Evolutionary conservation across 2,329 filamentous ascomycete genomes (phyloP), one percentile per base, ranked within the genome.

Genomic region (Thermothelomyces thermophilus): DNA sequence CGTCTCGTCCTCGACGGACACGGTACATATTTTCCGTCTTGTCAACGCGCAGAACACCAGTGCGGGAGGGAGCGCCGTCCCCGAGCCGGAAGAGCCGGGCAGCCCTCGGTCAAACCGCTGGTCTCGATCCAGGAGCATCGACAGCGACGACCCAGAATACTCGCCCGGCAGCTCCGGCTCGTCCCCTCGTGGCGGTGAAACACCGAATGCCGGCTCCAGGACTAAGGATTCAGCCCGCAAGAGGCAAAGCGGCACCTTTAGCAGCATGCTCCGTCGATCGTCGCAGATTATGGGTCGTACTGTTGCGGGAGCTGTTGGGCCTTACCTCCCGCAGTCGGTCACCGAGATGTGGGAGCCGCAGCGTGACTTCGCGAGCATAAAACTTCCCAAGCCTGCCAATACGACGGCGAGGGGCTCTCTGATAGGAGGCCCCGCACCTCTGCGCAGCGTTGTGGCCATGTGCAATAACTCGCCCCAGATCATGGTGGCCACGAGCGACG

Each of bases 301-400:
- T 20, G 85, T 98, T 52, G 91, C 88, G 16, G 87, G 88, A 5
- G 89, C 89, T 7, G 85, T 96, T 28, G 90, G 90, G 4, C 90
- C 88, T 0, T 98, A 98, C 65, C 74, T 98, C 2, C 93, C 93
- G 0, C 87, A 87, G 62, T 91, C 90, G 1, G 90, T 98, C 4
- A 91, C 91, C 1, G 91, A 97, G 68, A 96, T 97, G 77, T 97
- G 90, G 90, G 93, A 98, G 62, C 93, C 93, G 0, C 74, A 86
- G 52, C 81, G 93, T 48, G 93, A 98, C 68, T 98, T 98, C 70
- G 93, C 93, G 1, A 97, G 88, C 76, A 90, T 97, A 63, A 95
- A 93, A 66, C 80, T 98, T 41, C 91, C 91, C 13, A 88, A 86
- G 63, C 60, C 62, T 50, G 55, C 69, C 2, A 55, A 69, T 24